Evolutionary conservation across 192 early-diverging fungal genomes (phyloP), one percentile per base, ranked within the genome.

Genomic region (Funneliformis mosseae): DNA sequence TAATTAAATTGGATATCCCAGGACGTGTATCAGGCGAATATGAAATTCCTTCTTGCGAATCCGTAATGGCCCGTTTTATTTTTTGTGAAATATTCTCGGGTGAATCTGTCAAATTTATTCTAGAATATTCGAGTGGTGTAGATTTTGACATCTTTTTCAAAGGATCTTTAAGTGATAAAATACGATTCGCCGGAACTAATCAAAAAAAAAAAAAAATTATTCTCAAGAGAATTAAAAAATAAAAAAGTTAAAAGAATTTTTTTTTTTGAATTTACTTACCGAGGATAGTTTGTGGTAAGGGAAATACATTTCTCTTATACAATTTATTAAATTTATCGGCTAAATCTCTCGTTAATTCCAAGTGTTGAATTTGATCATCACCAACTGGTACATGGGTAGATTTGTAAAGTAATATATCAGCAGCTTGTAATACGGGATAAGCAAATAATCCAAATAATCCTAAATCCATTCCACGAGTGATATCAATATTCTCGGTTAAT

Each of bases 371-470:
- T 77, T 98, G 96, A 85, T 98, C 97, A 66, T 95, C 96, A 42
- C 97, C 97, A 8, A 98, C 93, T 0, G 97, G 97, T 10, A 98
- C 91, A 70, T 96, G 89, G 7, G 93, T 94, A 0, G 95, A 92
- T 90, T 87, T 89, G 87, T 97, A 98, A 0, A 98, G 83, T 33
- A 98, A 81, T 28, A 98, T 92, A 82, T 98, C 97, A 39, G 97
- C 95, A 0, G 96, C 96, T 85, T 95, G 94, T 50, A 98, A 87
- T 4, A 96, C 92, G 8, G 97, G 97, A 72, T 98, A 98, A 7
- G 94, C 91, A 79, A 98, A 90, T 45, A 98, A 82, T 0, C 97
- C 97, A 79, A 98, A 90, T 45, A 98, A 82, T 0, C 97, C 97
- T 25, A 95, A 85, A 27, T 88, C 85, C n/a, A 91, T 83, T 6